Percentiles rank a stretch among this genome's conserved stretches.
phyloP scores from a whole-genome alignment of 106 monocot genomes.

The Alisma plantagoaquatica region DNA sequence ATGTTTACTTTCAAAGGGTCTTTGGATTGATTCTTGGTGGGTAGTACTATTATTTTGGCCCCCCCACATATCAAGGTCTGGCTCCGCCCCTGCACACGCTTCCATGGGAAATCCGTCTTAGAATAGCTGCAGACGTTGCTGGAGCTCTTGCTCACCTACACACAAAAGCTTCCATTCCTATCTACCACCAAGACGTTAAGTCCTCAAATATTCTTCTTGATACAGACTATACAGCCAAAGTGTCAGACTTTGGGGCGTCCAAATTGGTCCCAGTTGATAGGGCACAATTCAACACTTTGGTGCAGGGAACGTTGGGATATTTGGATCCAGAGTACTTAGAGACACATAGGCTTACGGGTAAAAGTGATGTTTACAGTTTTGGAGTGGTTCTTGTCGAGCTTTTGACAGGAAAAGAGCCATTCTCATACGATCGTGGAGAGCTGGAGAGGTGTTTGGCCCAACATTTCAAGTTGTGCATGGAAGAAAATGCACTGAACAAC shows the following conservation, averaged over 20 bases:
- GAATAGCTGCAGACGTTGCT: conserved; percentile 26
- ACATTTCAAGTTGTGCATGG: no score
- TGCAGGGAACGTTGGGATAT: conserved; percentile 29
- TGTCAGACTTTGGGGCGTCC: conserved; percentile 32
- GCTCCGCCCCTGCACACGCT: no score
- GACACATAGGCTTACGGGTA: conserved; percentile 16
- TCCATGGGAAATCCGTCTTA: conserved; percentile 11
- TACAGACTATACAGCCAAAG: conserved; percentile 21
- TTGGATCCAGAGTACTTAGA: no score
- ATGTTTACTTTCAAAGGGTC: no score
- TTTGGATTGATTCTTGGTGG: no score
- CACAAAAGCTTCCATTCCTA: conserved; percentile 16
- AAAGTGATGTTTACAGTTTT: conserved; percentile 39
- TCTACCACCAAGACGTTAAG: conserved; percentile 39
- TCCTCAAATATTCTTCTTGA: conserved; percentile 33
- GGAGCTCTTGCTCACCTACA: conserved; percentile 37
- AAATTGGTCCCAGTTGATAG: conserved; percentile 11
- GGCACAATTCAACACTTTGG: conserved; percentile 14
- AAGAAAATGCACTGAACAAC: no score
- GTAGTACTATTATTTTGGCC: no score
- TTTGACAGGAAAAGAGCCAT: conserved; percentile 21
- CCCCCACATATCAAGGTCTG: no score
- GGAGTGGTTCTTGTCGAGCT: no score
- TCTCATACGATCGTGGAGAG: no score
- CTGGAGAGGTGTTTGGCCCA: no score